Conservation (phyloP, 108 stramenopile species). For the Stephanodiscus minutulus region DNA sequence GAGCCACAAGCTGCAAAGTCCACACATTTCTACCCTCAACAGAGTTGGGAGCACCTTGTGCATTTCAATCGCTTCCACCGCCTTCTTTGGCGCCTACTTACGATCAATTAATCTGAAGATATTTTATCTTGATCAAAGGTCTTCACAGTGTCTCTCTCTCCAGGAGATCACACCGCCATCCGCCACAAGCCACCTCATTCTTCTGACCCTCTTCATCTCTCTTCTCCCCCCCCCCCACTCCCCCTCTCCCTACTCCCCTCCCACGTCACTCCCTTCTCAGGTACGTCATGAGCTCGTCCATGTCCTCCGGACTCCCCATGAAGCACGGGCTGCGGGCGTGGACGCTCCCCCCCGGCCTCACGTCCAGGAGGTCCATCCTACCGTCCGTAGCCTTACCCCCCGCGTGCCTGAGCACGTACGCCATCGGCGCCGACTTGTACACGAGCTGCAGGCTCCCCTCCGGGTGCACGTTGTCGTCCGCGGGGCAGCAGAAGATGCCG, state of each 20-base stretch:
- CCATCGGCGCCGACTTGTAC: conserved; percentile 95
- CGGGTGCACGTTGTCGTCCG: conserved; percentile 71
- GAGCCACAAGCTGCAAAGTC: no score
- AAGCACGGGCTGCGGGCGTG: conserved; percentile 86
- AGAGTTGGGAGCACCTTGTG: no score
- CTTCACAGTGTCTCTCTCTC: no score
- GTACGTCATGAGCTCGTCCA: conserved; percentile 75
- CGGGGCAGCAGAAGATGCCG: conserved; percentile 96
- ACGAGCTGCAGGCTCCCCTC: conserved; percentile 87
- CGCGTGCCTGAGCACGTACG: conserved; percentile 91
- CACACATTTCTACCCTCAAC: no score
- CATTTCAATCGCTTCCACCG: no score
- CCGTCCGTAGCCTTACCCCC: conserved; percentile 84
- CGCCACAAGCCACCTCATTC: no score
- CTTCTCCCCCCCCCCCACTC: background rate
- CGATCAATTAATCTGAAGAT: no score
- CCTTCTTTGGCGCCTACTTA: no score
- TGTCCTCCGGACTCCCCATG: conserved; percentile 83
- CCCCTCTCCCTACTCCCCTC: background rate
- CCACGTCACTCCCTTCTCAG: conserved; percentile 24
- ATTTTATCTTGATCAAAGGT: no score
- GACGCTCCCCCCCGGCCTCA: conserved; percentile 61
- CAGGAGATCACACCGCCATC: no score
- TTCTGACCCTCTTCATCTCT: no score
- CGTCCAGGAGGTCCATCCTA: conserved; percentile 54